phyloP scores from a whole-genome alignment of 2,329 filamentous ascomycete genomes.

The Acarospora socialis region DNA sequence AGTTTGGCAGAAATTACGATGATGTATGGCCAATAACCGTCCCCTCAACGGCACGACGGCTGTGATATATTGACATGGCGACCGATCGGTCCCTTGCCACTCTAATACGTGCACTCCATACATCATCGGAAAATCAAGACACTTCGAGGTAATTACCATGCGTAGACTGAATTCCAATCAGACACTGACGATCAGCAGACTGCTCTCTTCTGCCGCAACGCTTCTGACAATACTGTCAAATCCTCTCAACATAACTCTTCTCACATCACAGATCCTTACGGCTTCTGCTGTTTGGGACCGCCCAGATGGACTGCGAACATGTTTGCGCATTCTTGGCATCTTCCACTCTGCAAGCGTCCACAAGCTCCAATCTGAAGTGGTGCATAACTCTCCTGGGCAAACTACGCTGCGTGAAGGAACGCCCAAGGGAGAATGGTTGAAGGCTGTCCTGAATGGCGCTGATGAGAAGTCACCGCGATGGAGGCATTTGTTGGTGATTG shows the following conservation, averaged over 20 bases:
- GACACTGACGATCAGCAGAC: conserved; percentile 22
- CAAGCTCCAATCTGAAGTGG: conserved; percentile 31
- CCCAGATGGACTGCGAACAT: conserved; percentile 39
- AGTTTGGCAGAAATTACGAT: background rate
- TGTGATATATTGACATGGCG: conserved; percentile 29
- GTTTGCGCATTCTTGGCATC: conserved; percentile 43
- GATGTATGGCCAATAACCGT: conserved; percentile 2
- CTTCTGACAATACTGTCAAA: conserved; percentile 40
- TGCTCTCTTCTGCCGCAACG: conserved; percentile 39
- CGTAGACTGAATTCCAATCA: conserved; percentile 15
- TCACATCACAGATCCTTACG: conserved; percentile 45
- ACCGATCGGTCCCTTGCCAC: conserved; percentile 47
- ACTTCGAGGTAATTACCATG: conserved; percentile 37
- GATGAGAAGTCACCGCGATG: conserved; percentile 53
- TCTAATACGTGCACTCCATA: conserved; percentile 45
- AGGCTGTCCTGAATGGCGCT: conserved; percentile 43
- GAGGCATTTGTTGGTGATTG: conserved; percentile 71
- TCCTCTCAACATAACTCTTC: conserved; percentile 45
- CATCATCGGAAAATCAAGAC: conserved; percentile 43
- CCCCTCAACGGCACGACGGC: conserved; percentile 5
- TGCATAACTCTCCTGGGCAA: conserved; percentile 24
- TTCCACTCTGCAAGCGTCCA: conserved; percentile 47
- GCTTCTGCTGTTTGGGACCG: conserved; percentile 45
- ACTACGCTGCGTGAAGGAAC: too few species aligned
- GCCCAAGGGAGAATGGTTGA: conserved; percentile 43